Conservation (phyloP, 495 filamentous ascomycete species). For the Daldinia vernicosa region DNA sequence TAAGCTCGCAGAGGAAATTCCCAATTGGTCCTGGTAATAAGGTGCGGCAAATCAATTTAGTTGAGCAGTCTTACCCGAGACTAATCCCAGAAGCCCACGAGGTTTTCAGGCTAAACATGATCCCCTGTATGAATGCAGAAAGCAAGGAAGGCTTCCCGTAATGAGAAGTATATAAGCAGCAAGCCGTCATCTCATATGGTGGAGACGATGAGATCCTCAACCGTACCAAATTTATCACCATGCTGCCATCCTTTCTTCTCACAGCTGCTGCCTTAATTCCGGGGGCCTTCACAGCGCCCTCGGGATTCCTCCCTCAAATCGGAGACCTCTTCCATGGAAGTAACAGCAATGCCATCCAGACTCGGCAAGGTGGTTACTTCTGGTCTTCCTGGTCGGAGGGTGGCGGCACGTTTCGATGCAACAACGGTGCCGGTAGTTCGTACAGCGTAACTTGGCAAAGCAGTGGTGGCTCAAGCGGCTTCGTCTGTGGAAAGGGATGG, state of each 20-base stretch:
- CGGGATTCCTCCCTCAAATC: constrained; percentile 51
- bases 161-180: constrained; percentile 31
- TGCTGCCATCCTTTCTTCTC: constrained; percentile 52
- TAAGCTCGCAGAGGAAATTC: constrained; percentile 11
- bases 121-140: constrained; percentile 8
- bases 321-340: constrained; percentile 48
- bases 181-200: background rate
- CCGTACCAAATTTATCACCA: constrained; percentile 40
- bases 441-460: constrained; percentile 64
- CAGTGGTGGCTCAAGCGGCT: constrained; percentile 58
- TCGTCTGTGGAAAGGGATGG: constrained; percentile 71
- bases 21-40: constrained; percentile 41
- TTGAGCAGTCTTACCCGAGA: constrained; percentile 32
- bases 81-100: constrained; percentile 38
- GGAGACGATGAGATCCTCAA: constrained; percentile 4
- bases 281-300: constrained; percentile 52
- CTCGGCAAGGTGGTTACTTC: constrained; percentile 62
- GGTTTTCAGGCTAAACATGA: constrained; percentile 45
- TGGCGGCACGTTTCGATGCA: constrained; percentile 60
- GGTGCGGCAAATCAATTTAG: constrained; percentile 38
- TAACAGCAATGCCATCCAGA: constrained; percentile 46
- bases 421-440: constrained; percentile 58
- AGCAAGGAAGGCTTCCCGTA: background rate
- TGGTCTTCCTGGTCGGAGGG: constrained; percentile 70
- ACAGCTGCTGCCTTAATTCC: constrained; percentile 48